Evolutionary conservation across 768 basidiomycete genomes (phyloP).

Genomic region (Candolleomyces eurysporus): DNA sequence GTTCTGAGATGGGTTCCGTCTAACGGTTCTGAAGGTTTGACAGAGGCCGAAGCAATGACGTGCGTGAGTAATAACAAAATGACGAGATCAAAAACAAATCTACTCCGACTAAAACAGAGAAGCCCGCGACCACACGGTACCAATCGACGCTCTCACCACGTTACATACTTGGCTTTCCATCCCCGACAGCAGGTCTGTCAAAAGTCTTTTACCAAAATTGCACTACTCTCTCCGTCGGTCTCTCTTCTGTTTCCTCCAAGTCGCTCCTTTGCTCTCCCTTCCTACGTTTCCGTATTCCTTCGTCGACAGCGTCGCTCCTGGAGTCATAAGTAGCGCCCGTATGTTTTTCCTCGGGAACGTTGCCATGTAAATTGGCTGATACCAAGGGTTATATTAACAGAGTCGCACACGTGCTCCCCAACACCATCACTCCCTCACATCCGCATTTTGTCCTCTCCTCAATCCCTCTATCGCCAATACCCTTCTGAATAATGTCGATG

Average conservation of each 20-base stretch:
- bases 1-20: too few species aligned
- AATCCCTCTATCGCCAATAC: background rate
- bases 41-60: background rate
- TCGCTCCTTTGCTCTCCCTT: background rate
- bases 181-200: constrained; percentile 5
- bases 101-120: background rate
- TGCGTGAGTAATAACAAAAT: background rate
- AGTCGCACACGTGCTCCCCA: constrained; percentile 1
- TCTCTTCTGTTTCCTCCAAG: background rate
- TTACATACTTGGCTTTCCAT: background rate
- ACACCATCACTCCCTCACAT: background rate
- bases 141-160: too few species aligned
- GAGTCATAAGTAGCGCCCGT: background rate
- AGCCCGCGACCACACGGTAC: background rate
- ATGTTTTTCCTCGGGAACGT: constrained; percentile 1
- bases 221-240: background rate
- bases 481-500: background rate
- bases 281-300: background rate
- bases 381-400: constrained; percentile 3
- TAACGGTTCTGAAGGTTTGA: background rate
- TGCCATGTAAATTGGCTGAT: background rate
- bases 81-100: background rate
- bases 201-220: background rate
- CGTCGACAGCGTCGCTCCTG: background rate
- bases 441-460: background rate